A percentile compares a stretch with the other conserved stretches of the same genome.
Evolutionary conservation across 1,139 yeast genomes (phyloP).

Genomic region (Debaryomycetaceae sp.): DNA sequence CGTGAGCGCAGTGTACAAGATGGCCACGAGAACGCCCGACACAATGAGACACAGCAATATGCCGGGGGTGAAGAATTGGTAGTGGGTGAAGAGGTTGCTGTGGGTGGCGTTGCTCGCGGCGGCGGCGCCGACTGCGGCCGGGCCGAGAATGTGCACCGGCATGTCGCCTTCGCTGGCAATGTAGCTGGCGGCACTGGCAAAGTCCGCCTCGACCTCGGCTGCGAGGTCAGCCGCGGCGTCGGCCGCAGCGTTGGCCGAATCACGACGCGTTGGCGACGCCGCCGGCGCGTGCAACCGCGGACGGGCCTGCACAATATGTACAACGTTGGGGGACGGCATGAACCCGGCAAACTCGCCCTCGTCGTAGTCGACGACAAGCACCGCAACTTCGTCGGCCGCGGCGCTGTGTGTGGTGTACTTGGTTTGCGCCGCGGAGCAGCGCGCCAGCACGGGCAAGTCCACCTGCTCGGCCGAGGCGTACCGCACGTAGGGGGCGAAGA

Average conservation of each 20-base stretch:
- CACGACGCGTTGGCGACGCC: slow-evolving; percentile 8
- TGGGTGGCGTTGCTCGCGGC: slow-evolving; percentile 7
- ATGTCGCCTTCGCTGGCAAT: slow-evolving; percentile 24
- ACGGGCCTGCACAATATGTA: too few species aligned
- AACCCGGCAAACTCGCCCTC: slow-evolving; percentile 12
- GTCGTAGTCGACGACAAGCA: slow-evolving; percentile 23
- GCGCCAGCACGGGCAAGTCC: slow-evolving; percentile 17
- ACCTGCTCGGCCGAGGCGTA: slow-evolving; percentile 21
- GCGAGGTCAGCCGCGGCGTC: slow-evolving; percentile 16
- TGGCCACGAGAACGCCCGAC: slow-evolving; percentile 45
- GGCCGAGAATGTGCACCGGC: slow-evolving; percentile 19
- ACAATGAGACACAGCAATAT: slow-evolving; percentile 65
- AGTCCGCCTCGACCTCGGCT: slow-evolving; percentile 31
- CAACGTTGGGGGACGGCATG: too few species aligned
- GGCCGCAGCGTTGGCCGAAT: slow-evolving; percentile 9
- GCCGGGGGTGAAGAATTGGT: slow-evolving; percentile 50
- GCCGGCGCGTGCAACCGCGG: slow-evolving; percentile 8
- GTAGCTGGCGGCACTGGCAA: slow-evolving; percentile 30
- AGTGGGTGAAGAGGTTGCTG: slow-evolving; percentile 30
- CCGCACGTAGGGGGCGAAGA: slow-evolving; percentile 27
- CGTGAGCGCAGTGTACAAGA: slow-evolving; percentile 51
- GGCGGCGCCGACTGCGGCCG: slow-evolving; percentile 6
- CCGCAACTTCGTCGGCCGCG: slow-evolving; percentile 9
- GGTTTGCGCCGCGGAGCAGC: slow-evolving; percentile 13
- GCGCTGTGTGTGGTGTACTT: slow-evolving; percentile 6